These are phyloP conservation scores for Saccharomyces paradoxus DNA, from an alignment of 805 yeast species.

Conservation along the genomic window DNA sequence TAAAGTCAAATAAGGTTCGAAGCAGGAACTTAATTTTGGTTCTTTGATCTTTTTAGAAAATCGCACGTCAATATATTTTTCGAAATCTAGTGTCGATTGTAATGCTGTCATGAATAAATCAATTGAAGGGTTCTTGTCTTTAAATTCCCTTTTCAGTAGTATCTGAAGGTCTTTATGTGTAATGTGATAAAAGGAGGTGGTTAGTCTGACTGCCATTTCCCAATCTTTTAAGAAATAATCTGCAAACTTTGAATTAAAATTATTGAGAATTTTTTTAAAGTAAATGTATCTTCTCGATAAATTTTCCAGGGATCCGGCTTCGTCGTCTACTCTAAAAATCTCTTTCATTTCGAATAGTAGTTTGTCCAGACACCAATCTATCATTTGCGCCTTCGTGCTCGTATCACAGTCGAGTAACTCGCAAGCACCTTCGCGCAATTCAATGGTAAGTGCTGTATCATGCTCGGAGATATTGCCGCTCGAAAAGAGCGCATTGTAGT, in stretches of 20 bases:
- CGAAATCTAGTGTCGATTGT: constrained; percentile 77
- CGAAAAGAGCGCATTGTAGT: constrained; percentile 8
- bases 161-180: constrained; percentile 61
- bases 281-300: constrained; percentile 72
- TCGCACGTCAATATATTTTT: constrained; percentile 55
- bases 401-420: constrained; percentile 52
- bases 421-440: constrained; percentile 53
- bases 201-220: constrained; percentile 57
- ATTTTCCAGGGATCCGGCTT: constrained; percentile 92
- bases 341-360: constrained; percentile 65
- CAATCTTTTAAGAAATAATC: constrained; percentile 61
- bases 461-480: constrained; percentile 8
- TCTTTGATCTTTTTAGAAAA: constrained; percentile 43
- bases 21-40: constrained; percentile 48
- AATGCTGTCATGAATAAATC: constrained; percentile 60
- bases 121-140: constrained; percentile 43
- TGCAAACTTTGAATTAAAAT: constrained; percentile 45
- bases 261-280: constrained; percentile 60
- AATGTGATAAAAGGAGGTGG: constrained; percentile 53
- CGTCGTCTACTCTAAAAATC: constrained; percentile 74
- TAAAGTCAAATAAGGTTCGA: constrained; percentile 74
- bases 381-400: constrained; percentile 53
- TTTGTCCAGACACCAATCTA: constrained; percentile 63
- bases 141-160: constrained; percentile 39
- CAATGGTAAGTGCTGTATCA: constrained; percentile 15